These are phyloP conservation scores for Talaromyces proteolyticus DNA, from an alignment of 495 filamentous ascomycete genomes.

Conservation along the genomic window DNA sequence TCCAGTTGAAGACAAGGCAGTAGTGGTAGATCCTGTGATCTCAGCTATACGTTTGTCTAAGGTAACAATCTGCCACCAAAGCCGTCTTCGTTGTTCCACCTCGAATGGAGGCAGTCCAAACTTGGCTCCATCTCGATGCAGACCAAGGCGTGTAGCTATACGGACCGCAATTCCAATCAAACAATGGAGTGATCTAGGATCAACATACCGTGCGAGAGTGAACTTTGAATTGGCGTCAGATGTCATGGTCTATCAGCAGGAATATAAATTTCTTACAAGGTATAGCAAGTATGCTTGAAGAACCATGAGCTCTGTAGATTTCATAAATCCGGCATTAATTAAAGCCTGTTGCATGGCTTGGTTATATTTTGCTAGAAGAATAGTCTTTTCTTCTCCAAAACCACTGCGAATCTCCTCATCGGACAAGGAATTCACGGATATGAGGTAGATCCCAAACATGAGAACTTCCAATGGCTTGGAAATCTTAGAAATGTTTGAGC, in stretches of 20 bases:
- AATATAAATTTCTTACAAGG: too few relatives aligned
- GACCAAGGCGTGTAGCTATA: conserved; percentile 34
- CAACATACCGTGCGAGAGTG: conserved; percentile 45
- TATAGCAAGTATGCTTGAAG: conserved; percentile 68
- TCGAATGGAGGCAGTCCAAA: conserved; percentile 47
- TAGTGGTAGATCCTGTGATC: conserved; percentile 58
- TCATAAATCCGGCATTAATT: conserved; percentile 60
- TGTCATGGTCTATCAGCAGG: too few relatives aligned
- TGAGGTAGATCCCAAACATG: conserved; percentile 70
- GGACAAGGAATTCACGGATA: conserved; percentile 55
- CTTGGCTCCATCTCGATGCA: conserved; percentile 34
- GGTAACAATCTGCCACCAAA: conserved; percentile 68
- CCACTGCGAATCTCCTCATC: conserved; percentile 12
- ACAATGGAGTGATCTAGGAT: conserved; percentile 48
- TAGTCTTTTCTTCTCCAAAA: conserved; percentile 7
- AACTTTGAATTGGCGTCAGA: not conserved
- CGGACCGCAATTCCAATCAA: conserved; percentile 33
- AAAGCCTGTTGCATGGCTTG: conserved; percentile 65
- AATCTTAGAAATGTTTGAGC: conserved; percentile 18
- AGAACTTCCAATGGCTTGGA: conserved; percentile 51
- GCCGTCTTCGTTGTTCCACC: conserved; percentile 57
- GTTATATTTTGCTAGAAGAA: conserved; percentile 55
- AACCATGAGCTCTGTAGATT: conserved; percentile 56
- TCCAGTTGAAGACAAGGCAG: conserved; percentile 36
- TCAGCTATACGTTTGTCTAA: conserved; percentile 60